Percentiles rank a stretch among this genome's conserved stretches.
Evolutionary conservation across 306 rosid genomes (phyloP).

Genomic region (Rosa rugosa): DNA sequence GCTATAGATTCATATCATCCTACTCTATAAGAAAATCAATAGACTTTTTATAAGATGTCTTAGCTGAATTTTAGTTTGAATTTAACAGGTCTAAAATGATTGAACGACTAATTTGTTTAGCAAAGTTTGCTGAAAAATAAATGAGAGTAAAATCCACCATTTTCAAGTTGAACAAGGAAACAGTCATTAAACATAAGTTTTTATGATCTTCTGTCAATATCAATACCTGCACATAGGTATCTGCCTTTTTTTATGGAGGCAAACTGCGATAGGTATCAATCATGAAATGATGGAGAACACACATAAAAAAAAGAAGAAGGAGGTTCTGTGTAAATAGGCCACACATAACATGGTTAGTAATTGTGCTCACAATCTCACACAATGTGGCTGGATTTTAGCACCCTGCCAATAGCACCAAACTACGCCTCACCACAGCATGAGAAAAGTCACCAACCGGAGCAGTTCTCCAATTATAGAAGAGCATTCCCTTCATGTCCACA

Average conservation of each 20-base stretch:
- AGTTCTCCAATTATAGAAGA: background rate
- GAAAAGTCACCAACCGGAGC: background rate
- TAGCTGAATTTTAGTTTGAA: constrained; percentile 4
- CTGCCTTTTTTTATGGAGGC: background rate
- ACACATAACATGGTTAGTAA: background rate
- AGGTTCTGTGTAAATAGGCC: background rate
- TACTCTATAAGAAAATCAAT: background rate
- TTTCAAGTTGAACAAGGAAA: background rate
- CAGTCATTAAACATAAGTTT: background rate
- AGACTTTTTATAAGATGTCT: background rate
- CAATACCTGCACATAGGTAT: background rate
- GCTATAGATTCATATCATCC: background rate
- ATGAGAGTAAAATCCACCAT: background rate
- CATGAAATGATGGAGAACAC: background rate
- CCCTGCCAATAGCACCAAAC: background rate
- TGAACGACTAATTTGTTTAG: background rate
- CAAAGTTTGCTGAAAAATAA: background rate
- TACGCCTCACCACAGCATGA: background rate
- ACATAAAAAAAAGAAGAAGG: background rate
- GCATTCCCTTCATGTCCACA: background rate
- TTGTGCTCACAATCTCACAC: background rate
- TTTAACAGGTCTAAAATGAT: background rate
- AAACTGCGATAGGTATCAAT: background rate
- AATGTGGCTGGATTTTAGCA: background rate
- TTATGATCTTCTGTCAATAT: background rate